Conservation (phyloP, 2,329 filamentous ascomycete genomes). For the Beauveria sp. region DNA sequence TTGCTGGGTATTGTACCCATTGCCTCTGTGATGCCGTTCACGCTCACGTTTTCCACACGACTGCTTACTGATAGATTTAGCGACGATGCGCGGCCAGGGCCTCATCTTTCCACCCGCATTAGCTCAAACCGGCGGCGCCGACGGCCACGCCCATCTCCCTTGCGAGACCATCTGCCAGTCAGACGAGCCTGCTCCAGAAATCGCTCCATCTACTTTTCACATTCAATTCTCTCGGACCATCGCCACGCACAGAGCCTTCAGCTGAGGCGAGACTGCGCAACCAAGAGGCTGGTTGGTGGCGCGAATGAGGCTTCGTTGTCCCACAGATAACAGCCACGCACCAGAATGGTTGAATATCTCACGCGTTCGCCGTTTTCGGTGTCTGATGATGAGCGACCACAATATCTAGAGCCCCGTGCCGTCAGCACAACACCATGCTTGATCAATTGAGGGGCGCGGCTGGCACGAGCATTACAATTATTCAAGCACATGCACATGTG, state of each 20-base stretch:
- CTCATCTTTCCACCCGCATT: neutral
- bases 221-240: neutral
- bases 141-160: neutral
- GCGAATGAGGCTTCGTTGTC: slow-evolving; percentile 1
- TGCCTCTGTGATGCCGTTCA: neutral
- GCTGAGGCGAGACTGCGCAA: slow-evolving; percentile 6
- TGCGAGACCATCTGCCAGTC: neutral
- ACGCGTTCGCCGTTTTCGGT: neutral
- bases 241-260: slow-evolving; percentile 1
- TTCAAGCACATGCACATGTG: neutral
- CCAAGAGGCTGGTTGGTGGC: neutral
- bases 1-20: slow-evolving; percentile 7
- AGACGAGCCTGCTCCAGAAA: neutral
- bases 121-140: neutral
- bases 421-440: neutral
- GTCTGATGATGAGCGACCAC: neutral
- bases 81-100: slow-evolving; percentile 2
- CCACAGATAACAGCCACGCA: slow-evolving; percentile 4
- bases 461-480: neutral
- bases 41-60: neutral
- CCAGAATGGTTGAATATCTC: neutral
- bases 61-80: neutral
- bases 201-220: neutral
- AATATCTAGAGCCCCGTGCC: neutral
- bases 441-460: neutral